Percentiles rank a stretch among this genome's conserved stretches.
phyloP scores from a whole-genome alignment of 1,139 yeast species.

The Spencermartinsiella ligniputridi region DNA sequence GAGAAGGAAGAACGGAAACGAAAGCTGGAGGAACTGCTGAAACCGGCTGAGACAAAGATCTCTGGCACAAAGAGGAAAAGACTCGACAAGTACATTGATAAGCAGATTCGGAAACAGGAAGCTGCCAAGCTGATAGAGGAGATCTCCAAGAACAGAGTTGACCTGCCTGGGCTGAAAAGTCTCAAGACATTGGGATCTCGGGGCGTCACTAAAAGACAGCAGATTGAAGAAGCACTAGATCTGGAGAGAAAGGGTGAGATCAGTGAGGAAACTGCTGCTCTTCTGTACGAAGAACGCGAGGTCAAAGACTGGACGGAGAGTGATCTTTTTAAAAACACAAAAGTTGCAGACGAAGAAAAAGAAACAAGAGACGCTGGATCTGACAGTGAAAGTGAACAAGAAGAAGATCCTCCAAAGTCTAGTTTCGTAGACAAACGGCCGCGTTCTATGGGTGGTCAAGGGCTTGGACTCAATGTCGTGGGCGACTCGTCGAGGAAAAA shows the following conservation, averaged over 20 bases:
- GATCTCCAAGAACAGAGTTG: slow-evolving; percentile 59
- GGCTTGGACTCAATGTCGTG: slow-evolving; percentile 55
- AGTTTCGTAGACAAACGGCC: slow-evolving; percentile 75
- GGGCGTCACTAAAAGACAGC: slow-evolving; percentile 64
- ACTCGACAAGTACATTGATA: slow-evolving; percentile 49
- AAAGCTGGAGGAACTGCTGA: slow-evolving; percentile 54
- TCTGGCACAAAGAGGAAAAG: slow-evolving; percentile 70
- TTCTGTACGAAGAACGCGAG: slow-evolving; percentile 66
- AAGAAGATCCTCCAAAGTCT: slow-evolving; percentile 33
- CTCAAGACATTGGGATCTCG: slow-evolving; percentile 78
- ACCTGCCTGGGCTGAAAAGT: slow-evolving; percentile 62
- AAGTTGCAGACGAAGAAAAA: slow-evolving; percentile 10
- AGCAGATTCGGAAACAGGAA: slow-evolving; percentile 86
- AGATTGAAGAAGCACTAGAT: slow-evolving; percentile 67
- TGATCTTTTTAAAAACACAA: slow-evolving; percentile 17
- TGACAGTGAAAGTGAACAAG: slow-evolving; percentile 9
- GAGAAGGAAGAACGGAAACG: slow-evolving; percentile 66
- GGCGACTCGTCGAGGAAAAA: slow-evolving; percentile 40
- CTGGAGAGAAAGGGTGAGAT: slow-evolving; percentile 72
- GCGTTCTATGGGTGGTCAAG: slow-evolving; percentile 48
- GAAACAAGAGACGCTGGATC: background rate
- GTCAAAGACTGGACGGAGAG: slow-evolving; percentile 61
- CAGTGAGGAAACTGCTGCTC: slow-evolving; percentile 55
- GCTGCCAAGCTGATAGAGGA: slow-evolving; percentile 73
- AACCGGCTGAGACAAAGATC: slow-evolving; percentile 61